Evolutionary conservation across 805 yeast genomes (phyloP).

Genomic region (Kuraishia piskuri): DNA sequence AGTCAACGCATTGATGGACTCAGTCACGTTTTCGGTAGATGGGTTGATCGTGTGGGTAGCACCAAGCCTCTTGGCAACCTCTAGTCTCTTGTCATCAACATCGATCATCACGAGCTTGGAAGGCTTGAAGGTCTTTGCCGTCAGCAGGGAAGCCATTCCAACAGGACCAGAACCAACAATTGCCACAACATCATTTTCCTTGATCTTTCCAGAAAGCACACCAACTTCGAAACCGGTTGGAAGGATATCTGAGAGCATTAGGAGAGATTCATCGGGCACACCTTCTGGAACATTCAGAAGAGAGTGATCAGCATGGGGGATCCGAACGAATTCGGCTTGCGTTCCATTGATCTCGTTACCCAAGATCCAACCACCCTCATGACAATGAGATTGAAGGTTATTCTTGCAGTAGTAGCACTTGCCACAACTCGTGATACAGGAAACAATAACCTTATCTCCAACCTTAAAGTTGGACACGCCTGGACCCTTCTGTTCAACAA

Average conservation of each 20-base stretch:
- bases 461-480: constrained; percentile 38
- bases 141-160: constrained; percentile 53
- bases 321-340: constrained; percentile 52
- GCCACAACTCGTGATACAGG: constrained; percentile 60
- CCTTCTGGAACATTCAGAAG: constrained; percentile 23
- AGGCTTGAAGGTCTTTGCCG: constrained; percentile 48
- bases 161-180: constrained; percentile 65
- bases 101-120: constrained; percentile 47
- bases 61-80: constrained; percentile 49
- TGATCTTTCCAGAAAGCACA: constrained; percentile 43
- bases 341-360: constrained; percentile 62
- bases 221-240: constrained; percentile 67
- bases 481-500: constrained; percentile 39
- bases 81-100: constrained; percentile 48
- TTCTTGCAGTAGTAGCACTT: constrained; percentile 46
- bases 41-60: constrained; percentile 53
- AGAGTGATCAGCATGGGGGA: constrained; percentile 39
- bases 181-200: constrained; percentile 49
- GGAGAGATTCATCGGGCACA: constrained; percentile 35
- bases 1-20: constrained; percentile 26
- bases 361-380: constrained; percentile 42
- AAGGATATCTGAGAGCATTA: constrained; percentile 55
- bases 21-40: constrained; percentile 30
- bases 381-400: constrained; percentile 54
- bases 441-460: constrained; percentile 54